These are phyloP conservation scores for Populus alba DNA, from an alignment of 345 rosid species.

Conservation along the genomic window DNA sequence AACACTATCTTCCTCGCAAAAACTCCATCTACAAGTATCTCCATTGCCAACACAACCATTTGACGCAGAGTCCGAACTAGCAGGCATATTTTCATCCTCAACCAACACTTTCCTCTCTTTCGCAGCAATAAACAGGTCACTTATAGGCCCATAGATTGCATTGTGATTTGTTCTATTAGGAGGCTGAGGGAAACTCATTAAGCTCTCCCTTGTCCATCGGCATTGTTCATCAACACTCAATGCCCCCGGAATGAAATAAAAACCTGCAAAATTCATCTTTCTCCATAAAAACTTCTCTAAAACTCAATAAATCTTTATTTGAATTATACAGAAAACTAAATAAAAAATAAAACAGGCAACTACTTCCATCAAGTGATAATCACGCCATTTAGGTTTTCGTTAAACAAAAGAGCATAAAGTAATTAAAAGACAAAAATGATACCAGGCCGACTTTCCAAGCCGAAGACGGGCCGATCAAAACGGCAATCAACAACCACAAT, in stretches of 20 bases:
- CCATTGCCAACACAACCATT: conserved; percentile 27
- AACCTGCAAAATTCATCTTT: conserved; percentile 42
- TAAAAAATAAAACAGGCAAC: background rate
- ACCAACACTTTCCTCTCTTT: conserved; percentile 50
- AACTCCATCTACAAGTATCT: conserved; percentile 48
- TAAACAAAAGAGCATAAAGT: background rate
- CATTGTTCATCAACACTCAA: conserved; percentile 76
- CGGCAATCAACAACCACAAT: conserved; percentile 30
- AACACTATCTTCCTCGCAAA: conserved; percentile 39
- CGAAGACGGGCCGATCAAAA: conserved; percentile 44
- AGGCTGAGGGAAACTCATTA: conserved; percentile 70
- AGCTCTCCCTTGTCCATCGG: conserved; percentile 78
- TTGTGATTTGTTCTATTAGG: conserved; percentile 90
- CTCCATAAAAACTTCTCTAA: background rate
- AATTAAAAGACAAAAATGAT: background rate
- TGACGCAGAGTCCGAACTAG: conserved; percentile 24
- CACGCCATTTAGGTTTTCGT: background rate
- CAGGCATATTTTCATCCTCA: conserved; percentile 32
- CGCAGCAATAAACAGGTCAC: conserved; percentile 59
- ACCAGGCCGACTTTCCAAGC: conserved; percentile 76
- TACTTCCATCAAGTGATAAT: background rate
- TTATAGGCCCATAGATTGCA: conserved; percentile 72
- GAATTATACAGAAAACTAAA: background rate
- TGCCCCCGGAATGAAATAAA: conserved; percentile 74
- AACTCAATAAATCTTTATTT: too few species aligned